Conservation (phyloP, 1,284 basidiomycete species). For the Sporisorium graminicola region DNA sequence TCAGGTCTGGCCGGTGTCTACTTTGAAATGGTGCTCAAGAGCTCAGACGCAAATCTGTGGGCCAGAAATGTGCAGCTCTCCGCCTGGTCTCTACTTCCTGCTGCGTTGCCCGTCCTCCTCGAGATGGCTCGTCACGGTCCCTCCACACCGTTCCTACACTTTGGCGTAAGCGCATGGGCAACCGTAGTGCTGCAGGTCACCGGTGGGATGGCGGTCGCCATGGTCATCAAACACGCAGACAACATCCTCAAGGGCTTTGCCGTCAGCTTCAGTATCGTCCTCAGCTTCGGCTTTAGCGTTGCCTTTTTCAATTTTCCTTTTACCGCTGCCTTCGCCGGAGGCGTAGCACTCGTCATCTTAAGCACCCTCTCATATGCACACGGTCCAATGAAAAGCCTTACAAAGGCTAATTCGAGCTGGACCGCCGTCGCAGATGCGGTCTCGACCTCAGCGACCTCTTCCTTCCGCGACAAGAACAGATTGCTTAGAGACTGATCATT, state of each 20-base stretch:
- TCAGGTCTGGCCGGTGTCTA: slow-evolving; percentile 98
- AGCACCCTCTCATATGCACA: slow-evolving; percentile 85
- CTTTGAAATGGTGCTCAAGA: slow-evolving; percentile 97
- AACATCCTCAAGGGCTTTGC: slow-evolving; percentile 79
- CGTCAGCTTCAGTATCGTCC: slow-evolving; percentile 88
- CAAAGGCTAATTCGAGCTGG: slow-evolving; percentile 15
- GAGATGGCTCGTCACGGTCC: slow-evolving; percentile 61
- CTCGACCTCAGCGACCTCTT: slow-evolving; percentile 18
- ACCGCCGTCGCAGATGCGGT: slow-evolving; percentile 25
- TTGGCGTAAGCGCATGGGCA: slow-evolving; percentile 91
- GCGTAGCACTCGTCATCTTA: slow-evolving; percentile 82
- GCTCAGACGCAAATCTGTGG: slow-evolving; percentile 88
- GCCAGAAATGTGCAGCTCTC: slow-evolving; percentile 96
- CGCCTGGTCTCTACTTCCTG: slow-evolving; percentile 90
- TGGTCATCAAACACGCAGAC: slow-evolving; percentile 74
- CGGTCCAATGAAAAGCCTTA: slow-evolving; percentile 19
- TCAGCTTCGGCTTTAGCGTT: slow-evolving; percentile 90
- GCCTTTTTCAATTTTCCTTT: slow-evolving; percentile 88
- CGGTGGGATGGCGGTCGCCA: slow-evolving; percentile 88
- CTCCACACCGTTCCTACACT: slow-evolving; percentile 63
- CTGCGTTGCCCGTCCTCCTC: slow-evolving; percentile 84
- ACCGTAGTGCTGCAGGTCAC: slow-evolving; percentile 89
- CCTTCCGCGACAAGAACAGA: slow-evolving; percentile 37
- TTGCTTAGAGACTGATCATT: slow-evolving; percentile 26
- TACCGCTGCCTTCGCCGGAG: slow-evolving; percentile 84